A percentile compares a stretch with the other conserved stretches of the same genome.
Conservation (phyloP, 768 basidiomycete genomes). For the Pleurotus citrinopileatus region DNA sequence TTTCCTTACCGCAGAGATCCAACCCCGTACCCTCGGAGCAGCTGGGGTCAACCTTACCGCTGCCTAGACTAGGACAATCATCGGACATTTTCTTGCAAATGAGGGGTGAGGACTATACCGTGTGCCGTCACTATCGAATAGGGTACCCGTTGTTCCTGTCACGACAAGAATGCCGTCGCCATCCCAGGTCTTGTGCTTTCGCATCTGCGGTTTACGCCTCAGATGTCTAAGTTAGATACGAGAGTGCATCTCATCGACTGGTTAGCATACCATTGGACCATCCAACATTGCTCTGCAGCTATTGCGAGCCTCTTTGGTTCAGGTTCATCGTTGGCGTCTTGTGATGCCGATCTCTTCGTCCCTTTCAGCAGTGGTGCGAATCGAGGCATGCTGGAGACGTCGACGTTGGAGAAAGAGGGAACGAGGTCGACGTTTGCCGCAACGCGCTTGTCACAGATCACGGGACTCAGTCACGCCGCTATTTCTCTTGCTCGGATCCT, state of each 20-base stretch:
- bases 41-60: slow-evolving; percentile 33
- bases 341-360: slow-evolving; percentile 31
- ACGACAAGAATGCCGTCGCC: slow-evolving; percentile 71
- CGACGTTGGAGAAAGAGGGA: background rate
- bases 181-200: slow-evolving; percentile 92
- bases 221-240: background rate
- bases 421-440: background rate
- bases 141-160: slow-evolving; percentile 38
- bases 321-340: slow-evolving; percentile 23
- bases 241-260: background rate
- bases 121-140: slow-evolving; percentile 66
- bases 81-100: slow-evolving; percentile 4
- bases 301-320: slow-evolving; percentile 30
- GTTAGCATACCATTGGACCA: slow-evolving; percentile 67
- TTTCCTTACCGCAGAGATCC: slow-evolving; percentile 50
- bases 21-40: slow-evolving; percentile 37
- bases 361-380: slow-evolving; percentile 25
- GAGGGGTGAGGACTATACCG: slow-evolving; percentile 32
- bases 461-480: background rate
- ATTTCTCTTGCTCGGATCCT: background rate
- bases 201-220: slow-evolving; percentile 68
- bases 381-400: slow-evolving; percentile 26
- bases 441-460: slow-evolving; percentile 8
- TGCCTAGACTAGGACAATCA: slow-evolving; percentile 1
- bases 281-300: slow-evolving; percentile 53